phyloP scores from a whole-genome alignment of 164 flowering plant species.

The Warburgia ugandensis region DNA sequence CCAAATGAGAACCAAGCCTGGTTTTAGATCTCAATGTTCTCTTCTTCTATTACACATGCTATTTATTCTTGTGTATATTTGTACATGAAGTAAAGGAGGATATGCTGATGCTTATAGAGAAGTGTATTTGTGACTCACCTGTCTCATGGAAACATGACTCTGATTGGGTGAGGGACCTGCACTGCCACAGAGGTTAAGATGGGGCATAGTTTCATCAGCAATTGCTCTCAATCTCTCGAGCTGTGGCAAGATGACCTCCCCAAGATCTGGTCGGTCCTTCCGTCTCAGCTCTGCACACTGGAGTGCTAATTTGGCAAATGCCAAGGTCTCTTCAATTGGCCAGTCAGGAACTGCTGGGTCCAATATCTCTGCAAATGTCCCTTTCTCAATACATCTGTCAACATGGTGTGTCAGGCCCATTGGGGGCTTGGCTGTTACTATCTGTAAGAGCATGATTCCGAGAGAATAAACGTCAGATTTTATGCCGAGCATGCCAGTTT shows the following conservation, averaged over 20 bases:
- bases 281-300: conserved; percentile 52
- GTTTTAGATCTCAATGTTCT: too few species aligned
- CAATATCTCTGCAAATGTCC: conserved; percentile 44
- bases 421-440: conserved; percentile 58
- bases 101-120: not conserved
- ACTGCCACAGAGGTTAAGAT: conserved; percentile 6
- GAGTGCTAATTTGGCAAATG: conserved; percentile 46
- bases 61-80: too few species aligned
- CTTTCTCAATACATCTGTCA: conserved; percentile 44
- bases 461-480: conserved; percentile 68
- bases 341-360: conserved; percentile 55
- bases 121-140: too few species aligned
- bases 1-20: too few species aligned
- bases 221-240: conserved; percentile 43
- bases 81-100: too few species aligned
- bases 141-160: conserved; percentile 9
- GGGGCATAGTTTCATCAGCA: conserved; percentile 42
- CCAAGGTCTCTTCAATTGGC: conserved; percentile 51
- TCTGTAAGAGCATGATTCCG: conserved; percentile 60
- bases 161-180: conserved; percentile 16
- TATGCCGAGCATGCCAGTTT: conserved; percentile 66
- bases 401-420: conserved; percentile 66
- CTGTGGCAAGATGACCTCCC: conserved; percentile 40
- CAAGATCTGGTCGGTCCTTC: conserved; percentile 65
- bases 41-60: too few species aligned